These are phyloP conservation scores for Orbilia brochopaga DNA, from an alignment of 2,329 filamentous ascomycete species.

Conservation along the genomic window DNA sequence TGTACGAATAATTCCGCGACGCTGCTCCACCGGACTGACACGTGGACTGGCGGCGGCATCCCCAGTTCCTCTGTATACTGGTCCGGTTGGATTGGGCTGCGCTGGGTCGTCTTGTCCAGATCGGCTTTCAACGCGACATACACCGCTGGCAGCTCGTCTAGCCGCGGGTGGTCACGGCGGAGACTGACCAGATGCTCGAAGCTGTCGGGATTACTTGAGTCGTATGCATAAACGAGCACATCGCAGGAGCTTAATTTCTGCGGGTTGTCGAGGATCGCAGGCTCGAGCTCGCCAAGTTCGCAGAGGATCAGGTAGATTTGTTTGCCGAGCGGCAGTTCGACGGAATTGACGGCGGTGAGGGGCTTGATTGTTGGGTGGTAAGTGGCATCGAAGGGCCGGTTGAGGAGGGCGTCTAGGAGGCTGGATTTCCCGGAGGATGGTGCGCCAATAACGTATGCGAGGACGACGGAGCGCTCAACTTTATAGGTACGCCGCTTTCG, in stretches of 20 bases:
- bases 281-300: slow-evolving; percentile 93
- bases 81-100: slow-evolving; percentile 87
- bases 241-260: slow-evolving; percentile 91
- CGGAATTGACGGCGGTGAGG: slow-evolving; percentile 90
- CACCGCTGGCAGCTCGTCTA: slow-evolving; percentile 87
- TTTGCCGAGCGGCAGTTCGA: slow-evolving; percentile 92
- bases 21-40: slow-evolving; percentile 91
- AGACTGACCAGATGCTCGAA: slow-evolving; percentile 89
- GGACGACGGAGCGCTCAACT: slow-evolving; percentile 90
- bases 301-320: slow-evolving; percentile 96
- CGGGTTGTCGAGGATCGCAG: slow-evolving; percentile 89
- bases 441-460: slow-evolving; percentile 89
- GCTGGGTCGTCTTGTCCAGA: slow-evolving; percentile 93
- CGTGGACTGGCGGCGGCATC: slow-evolving; percentile 90
- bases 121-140: slow-evolving; percentile 96
- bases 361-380: slow-evolving; percentile 96
- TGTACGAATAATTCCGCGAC: slow-evolving; percentile 93
- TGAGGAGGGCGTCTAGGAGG: slow-evolving; percentile 87
- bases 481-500: slow-evolving; percentile 82
- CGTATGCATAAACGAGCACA: slow-evolving; percentile 91
- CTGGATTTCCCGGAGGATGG: slow-evolving; percentile 84
- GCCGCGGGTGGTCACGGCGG: slow-evolving; percentile 76
- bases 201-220: slow-evolving; percentile 94
- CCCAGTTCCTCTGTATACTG: slow-evolving; percentile 83
- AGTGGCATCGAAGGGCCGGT: slow-evolving; percentile 78